Evolutionary conservation across 768 basidiomycete species (phyloP).

Genomic region (Mrakia gelida): DNA sequence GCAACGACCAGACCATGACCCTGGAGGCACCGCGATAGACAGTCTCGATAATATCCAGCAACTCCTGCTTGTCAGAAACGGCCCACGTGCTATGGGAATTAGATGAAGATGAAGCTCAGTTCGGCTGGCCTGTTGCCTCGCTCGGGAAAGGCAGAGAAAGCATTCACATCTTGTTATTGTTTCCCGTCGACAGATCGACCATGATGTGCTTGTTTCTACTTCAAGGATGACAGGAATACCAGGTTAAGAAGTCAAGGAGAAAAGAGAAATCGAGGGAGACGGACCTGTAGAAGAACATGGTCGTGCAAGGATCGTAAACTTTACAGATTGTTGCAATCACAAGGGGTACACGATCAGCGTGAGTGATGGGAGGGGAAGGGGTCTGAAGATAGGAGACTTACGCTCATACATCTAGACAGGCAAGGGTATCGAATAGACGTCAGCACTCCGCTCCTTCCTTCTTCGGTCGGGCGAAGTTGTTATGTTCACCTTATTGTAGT

Average conservation of each 20-base stretch:
- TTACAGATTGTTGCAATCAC: no score
- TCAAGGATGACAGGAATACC: no score
- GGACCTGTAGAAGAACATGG: slow-evolving; percentile 39
- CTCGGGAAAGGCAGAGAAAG: not conserved
- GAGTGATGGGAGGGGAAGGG: not conserved
- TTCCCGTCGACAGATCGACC: slow-evolving; percentile 99
- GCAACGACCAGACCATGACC: slow-evolving; percentile 96
- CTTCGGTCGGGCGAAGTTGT: not conserved
- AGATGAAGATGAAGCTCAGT: not conserved
- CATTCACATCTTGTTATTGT: slow-evolving; percentile 95
- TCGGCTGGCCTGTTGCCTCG: not conserved
- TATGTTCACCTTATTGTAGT: slow-evolving; percentile 84
- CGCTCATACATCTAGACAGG: slow-evolving; percentile 90
- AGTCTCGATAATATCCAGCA: slow-evolving; percentile 97
- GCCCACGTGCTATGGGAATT: slow-evolving; percentile 77
- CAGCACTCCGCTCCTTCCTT: not conserved
- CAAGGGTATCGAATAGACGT: not conserved
- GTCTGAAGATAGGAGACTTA: slow-evolving; percentile 48
- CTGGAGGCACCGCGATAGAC: slow-evolving; percentile 94
- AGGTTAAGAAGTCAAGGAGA: no score
- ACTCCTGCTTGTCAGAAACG: slow-evolving; percentile 98
- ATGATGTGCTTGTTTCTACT: slow-evolving; percentile 97
- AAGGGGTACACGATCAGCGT: not conserved
- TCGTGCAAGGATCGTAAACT: slow-evolving; percentile 87
- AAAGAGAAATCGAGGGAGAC: not conserved